These are phyloP conservation scores for Begonia loranthoides DNA, from an alignment of 306 rosid species.

Conservation along the genomic window DNA sequence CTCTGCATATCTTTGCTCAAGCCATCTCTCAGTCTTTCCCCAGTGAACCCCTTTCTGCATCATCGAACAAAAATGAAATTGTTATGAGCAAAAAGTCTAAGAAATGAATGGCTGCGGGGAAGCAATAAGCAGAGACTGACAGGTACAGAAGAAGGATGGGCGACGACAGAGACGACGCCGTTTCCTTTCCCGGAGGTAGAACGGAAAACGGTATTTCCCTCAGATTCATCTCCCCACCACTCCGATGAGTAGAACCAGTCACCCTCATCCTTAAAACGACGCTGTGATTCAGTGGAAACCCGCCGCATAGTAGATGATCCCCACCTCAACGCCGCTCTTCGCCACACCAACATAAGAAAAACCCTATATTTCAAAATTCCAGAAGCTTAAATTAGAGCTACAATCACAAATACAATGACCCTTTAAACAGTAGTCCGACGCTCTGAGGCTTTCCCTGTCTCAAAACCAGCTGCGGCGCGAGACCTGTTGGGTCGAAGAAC, in stretches of 20 bases:
- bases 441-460: not conserved
- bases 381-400: not conserved
- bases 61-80: conserved; percentile 3
- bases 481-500: no score
- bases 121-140: conserved; percentile 22
- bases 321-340: conserved; percentile 12
- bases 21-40: conserved; percentile 56
- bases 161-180: conserved; percentile 63
- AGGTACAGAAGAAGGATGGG: conserved; percentile 69
- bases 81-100: not conserved
- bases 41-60: conserved; percentile 42
- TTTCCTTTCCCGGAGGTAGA: conserved; percentile 69
- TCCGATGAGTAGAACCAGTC: conserved; percentile 85
- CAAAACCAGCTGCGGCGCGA: no score
- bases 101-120: not conserved
- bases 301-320: conserved; percentile 27
- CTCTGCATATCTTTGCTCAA: conserved; percentile 45
- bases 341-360: conserved; percentile 27
- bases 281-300: conserved; percentile 41
- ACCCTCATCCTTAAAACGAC: conserved; percentile 57
- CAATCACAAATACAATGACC: no score
- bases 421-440: not conserved
- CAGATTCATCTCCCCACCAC: conserved; percentile 69
- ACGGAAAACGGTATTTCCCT: conserved; percentile 46
- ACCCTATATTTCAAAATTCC: conserved; percentile 2